Base-by-base conservation (phyloP, 139 green algal genomes). In the Tetratostichococcus sp. region DNA sequence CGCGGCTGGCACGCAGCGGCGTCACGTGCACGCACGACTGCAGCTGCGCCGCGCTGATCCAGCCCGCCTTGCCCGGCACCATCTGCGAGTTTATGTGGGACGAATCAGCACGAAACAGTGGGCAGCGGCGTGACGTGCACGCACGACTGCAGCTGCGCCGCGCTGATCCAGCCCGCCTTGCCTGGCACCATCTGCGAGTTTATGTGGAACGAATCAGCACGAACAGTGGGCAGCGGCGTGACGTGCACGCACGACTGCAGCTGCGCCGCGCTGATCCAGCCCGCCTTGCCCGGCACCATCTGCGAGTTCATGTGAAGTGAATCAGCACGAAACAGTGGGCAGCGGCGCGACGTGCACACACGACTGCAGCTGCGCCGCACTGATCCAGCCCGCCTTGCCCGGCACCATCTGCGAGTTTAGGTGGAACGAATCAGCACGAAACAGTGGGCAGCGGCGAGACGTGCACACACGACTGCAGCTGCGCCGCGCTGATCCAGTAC, bases 1-100 rank as follows among this genome's bases (percentile, higher is more conserved):
- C 73, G 21, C 92, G 86, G 34, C 62, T 86, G 71, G 82, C 87
- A 32, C 92, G 86, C 74, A 95, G 75, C 30, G 93, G 93, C 4
- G 90, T 95, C 76, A 96, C 81, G 80, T 97, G 92, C 76, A 97
- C 78, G 43, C 70, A 34, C 43, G 77, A 43, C 42, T 86, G 62
- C 31, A 76, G 75, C 42, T 80, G 65, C 50, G 50, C 50, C 14
- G 50, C 50, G 14, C 11, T n/a, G 14, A 62, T 26, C 50, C 50
- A 62, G 19, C 62, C 35, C 1, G 43, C 69, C 16, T 70, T 70
- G n/a, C 75, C 71, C 8, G 80, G 74, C 66, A 86, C 83, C 69
- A 89, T 78, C 73, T 85, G 75, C 33, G 23, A 43, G 25, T 32
- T 1, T 34, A 14, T 8, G 65, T 2, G 31, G 19, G 59, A 35